Evolutionary conservation across 371 early-diverging fungal genomes (phyloP).

Genomic region (Gilbertella persicaria): DNA sequence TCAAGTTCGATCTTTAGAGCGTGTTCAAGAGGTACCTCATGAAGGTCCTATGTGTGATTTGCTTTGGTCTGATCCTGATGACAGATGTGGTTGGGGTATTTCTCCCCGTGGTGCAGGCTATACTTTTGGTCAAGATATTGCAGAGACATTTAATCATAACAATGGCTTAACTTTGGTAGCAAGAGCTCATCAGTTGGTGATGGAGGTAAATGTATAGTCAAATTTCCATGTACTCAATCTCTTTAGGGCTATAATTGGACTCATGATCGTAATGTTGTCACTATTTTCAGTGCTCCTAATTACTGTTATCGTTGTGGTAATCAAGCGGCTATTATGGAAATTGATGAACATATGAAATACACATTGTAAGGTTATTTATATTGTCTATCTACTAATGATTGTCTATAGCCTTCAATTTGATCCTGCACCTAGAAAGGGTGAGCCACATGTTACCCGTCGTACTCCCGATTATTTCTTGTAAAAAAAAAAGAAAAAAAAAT

Average conservation of each 20-base stretch:
- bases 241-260: constrained; percentile 94
- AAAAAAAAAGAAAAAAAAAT: no score
- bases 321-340: constrained; percentile 96
- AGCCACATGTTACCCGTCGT: constrained; percentile 97
- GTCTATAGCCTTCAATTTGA: constrained; percentile 92
- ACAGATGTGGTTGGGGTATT: constrained; percentile 96
- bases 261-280: constrained; percentile 98
- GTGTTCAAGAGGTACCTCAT: constrained; percentile 99
- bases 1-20: constrained; percentile 95
- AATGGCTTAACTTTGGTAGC: constrained; percentile 95
- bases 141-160: constrained; percentile 95
- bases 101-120: constrained; percentile 98
- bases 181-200: constrained; percentile 96
- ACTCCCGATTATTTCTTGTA: constrained; percentile 99
- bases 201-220: constrained; percentile 35
- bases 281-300: constrained; percentile 99
- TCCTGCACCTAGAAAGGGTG: constrained; percentile 97
- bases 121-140: constrained; percentile 98
- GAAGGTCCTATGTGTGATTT: constrained; percentile 97
- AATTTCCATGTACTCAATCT: not conserved
- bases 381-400: not conserved
- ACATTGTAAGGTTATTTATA: constrained; percentile 68
- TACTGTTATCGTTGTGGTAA: constrained; percentile 99
- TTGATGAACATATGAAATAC: constrained; percentile 93
- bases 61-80: constrained; percentile 99